Evolutionary conservation across 345 rosid genomes (phyloP), one percentile per base, ranked within the genome.

Genomic region (Heritiera fomes): DNA sequence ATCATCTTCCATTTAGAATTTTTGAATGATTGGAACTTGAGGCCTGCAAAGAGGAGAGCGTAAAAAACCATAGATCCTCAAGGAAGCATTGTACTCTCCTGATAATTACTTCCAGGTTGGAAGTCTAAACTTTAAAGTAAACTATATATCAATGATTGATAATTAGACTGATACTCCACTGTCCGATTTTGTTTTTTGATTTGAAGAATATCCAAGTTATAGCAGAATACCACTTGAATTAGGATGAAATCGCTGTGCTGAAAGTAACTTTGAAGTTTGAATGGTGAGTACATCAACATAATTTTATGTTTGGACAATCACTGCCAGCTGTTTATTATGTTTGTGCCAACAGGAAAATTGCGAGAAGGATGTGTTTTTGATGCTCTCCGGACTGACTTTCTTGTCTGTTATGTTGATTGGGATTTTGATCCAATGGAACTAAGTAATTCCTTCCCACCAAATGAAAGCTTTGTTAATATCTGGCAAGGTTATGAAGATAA

Each of bases 311-410:
- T 23, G 28, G 28, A 47, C 9, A n/a, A 47, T 73, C 3, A 34
- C 38, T 34, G 38, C 3, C 38, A 34, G 3, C 38, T 34, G 38
- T 1, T 34, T 34, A 34, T 34, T 65, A 45, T 82, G 53, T 67
- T 81, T 81, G 65, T 30, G 30, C 53, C 2, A 71, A 71, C 92
- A 91, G 97, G 94, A 91, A 28, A 85, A 20, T 82, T 93, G 64
- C 81, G 81, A 15, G 83, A 91, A 6, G 89, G 76, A 41, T 83
- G 75, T 38, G 90, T 92, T 61, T 92, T 90, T 64, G 87, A 89
- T 34, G 86, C 92, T 12, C 90, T 95, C 0, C 87, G 91, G 3
- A 75, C 75, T 30, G 98, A 95, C 83, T 89, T 4, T 23, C 28
- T 23, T 23, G 28, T 23, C 28, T 23, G 28, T 23, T 23, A 23